These are phyloP conservation scores for Hypoxylon sp. DNA, from an alignment of 2,329 filamentous ascomycete genomes.

Conservation along the genomic window DNA sequence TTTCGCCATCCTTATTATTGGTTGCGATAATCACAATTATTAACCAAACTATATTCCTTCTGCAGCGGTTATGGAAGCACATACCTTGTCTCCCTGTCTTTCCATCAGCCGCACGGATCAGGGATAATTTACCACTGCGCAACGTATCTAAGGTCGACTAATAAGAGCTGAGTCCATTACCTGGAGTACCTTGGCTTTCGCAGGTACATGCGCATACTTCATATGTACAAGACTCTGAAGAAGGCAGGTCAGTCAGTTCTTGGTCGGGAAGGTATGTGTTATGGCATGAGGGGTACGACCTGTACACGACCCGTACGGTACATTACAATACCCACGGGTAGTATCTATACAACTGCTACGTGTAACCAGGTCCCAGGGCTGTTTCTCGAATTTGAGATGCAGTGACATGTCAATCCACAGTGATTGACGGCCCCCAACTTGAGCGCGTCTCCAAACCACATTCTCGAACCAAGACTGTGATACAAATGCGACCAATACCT, in stretches of 20 bases:
- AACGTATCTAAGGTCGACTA: slow-evolving; percentile 15
- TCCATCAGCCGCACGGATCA: slow-evolving; percentile 42
- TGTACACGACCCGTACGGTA: slow-evolving; percentile 7
- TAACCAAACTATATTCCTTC: slow-evolving; percentile 20
- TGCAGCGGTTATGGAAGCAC: slow-evolving; percentile 18
- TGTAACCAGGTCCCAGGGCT: slow-evolving; percentile 1
- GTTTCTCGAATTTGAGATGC: slow-evolving; percentile 27
- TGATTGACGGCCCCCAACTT: slow-evolving; percentile 35
- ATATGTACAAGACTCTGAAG: slow-evolving; percentile 22
- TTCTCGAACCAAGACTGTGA: slow-evolving; percentile 32
- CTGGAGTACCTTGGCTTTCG: background rate
- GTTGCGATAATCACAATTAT: slow-evolving; percentile 35
- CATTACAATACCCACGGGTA: slow-evolving; percentile 7
- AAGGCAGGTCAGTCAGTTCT: slow-evolving; percentile 34
- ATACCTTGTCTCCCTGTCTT: slow-evolving; percentile 18
- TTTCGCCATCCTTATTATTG: slow-evolving; percentile 42
- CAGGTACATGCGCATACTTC: slow-evolving; percentile 7
- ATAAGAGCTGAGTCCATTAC: slow-evolving; percentile 18
- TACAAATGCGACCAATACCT: slow-evolving; percentile 36
- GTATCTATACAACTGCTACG: background rate
- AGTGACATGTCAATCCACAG: slow-evolving; percentile 28
- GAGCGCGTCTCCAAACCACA: slow-evolving; percentile 27
- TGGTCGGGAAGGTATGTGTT: slow-evolving; percentile 37
- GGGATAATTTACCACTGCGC: slow-evolving; percentile 15
- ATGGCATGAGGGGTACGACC: slow-evolving; percentile 32